These are phyloP conservation scores for Phtheirospermum japonicum DNA, from an alignment of 257 asterid genomes.

Conservation along the genomic window DNA sequence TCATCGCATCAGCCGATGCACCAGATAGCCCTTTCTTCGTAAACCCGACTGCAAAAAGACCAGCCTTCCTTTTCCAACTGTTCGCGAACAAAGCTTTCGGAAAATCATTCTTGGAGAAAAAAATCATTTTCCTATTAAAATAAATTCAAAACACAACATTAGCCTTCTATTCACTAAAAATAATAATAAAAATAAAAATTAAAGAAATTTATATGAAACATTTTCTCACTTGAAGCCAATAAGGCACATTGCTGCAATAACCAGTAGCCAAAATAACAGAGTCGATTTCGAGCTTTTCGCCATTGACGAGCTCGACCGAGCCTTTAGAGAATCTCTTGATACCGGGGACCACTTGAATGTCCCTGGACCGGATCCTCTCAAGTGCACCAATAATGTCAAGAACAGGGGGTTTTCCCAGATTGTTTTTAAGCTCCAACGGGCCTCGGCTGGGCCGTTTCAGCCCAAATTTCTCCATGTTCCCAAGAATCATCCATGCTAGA, in stretches of 20 bases:
- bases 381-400: slow-evolving; percentile 77
- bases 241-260: slow-evolving; percentile 88
- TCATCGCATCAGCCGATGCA: slow-evolving; percentile 74
- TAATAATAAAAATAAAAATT: no score
- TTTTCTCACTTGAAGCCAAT: slow-evolving; percentile 77
- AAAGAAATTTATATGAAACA: slow-evolving; percentile 1
- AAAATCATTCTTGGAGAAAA: slow-evolving; percentile 61
- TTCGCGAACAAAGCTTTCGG: slow-evolving; percentile 65
- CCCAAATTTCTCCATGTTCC: slow-evolving; percentile 63
- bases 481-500: slow-evolving; percentile 70
- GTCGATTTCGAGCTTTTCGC: slow-evolving; percentile 51
- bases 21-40: slow-evolving; percentile 91
- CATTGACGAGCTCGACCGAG: slow-evolving; percentile 50
- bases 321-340: slow-evolving; percentile 50
- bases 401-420: slow-evolving; percentile 77
- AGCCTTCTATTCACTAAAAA: slow-evolving; percentile 11
- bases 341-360: slow-evolving; percentile 58
- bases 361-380: slow-evolving; percentile 55
- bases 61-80: slow-evolving; percentile 80
- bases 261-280: slow-evolving; percentile 85
- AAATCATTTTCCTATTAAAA: slow-evolving; percentile 60
- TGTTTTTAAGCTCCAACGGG: slow-evolving; percentile 68
- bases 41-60: slow-evolving; percentile 83
- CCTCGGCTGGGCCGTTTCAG: slow-evolving; percentile 59
- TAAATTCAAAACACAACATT: slow-evolving; percentile 24